Percentiles rank a stretch among this genome's conserved stretches.
These are phyloP conservation scores for Penicillium capsulatum DNA, from an alignment of 2,329 filamentous ascomycete genomes.

Conservation along the genomic window DNA sequence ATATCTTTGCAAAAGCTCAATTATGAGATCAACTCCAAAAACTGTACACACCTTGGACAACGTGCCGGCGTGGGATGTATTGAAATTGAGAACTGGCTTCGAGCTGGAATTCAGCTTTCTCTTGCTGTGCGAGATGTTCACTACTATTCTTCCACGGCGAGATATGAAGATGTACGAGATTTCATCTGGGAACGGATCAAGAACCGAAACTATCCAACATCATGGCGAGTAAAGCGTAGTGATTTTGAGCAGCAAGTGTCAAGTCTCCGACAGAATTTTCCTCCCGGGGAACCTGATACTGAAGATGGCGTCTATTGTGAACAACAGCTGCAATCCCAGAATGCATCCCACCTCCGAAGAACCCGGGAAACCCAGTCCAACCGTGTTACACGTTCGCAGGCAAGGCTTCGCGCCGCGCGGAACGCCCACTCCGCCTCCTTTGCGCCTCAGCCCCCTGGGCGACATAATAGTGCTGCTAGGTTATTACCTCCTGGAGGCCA, in stretches of 20 bases:
- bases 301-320: no score
- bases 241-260: not conserved
- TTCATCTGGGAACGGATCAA: conserved; percentile 10
- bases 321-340: no score
- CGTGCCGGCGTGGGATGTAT: not conserved
- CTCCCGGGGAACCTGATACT: no score
- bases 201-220: conserved; percentile 6
- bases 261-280: no score
- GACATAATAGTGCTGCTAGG: no score
- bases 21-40: not conserved
- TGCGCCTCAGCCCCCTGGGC: no score
- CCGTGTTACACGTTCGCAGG: no score
- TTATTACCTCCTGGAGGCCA: no score
- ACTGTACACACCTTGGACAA: not conserved
- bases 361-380: no score
- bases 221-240: not conserved
- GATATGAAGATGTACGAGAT: conserved; percentile 11
- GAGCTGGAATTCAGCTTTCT: conserved; percentile 1
- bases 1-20: not conserved
- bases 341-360: no score
- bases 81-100: conserved; percentile 2
- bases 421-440: no score
- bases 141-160: not conserved
- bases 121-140: conserved; percentile 4
- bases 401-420: no score